Evolutionary conservation across 306 rosid genomes (phyloP).

Genomic region (Geum urbanum): DNA sequence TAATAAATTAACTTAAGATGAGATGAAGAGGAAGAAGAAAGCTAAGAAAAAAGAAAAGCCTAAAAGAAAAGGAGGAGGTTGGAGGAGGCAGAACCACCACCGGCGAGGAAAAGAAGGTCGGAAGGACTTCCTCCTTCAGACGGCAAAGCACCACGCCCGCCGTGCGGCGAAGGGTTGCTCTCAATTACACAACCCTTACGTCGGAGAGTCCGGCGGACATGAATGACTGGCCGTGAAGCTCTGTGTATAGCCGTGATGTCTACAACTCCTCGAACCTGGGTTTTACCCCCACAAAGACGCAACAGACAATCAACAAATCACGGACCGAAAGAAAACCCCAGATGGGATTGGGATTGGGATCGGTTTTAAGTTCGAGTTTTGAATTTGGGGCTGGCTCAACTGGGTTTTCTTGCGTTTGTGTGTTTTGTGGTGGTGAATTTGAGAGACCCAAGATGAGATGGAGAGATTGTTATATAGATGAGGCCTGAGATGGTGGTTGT

Average conservation of each 20-base stretch:
- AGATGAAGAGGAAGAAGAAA: no score
- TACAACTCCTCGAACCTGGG: conserved; percentile 72
- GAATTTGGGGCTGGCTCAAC: background rate
- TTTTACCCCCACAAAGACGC: conserved; percentile 39
- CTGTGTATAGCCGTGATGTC: conserved; percentile 98
- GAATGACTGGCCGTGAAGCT: conserved; percentile 51
- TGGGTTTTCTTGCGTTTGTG: background rate
- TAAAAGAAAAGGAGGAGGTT: conserved; percentile 2
- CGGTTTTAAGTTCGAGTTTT: background rate
- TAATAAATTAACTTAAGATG: no score
- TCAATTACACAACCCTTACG: conserved; percentile 67
- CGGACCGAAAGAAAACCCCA: conserved; percentile 1
- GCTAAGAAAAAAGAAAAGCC: background rate
- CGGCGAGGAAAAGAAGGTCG: conserved; percentile 96
- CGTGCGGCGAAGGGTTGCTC: conserved; percentile 99
- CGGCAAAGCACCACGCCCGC: conserved; percentile 99
- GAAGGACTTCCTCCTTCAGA: conserved; percentile 99
- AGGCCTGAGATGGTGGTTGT: conserved; percentile 14
- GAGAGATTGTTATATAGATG: conserved; percentile 28
- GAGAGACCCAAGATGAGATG: background rate
- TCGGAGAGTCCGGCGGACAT: conserved; percentile 81
- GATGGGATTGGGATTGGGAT: background rate
- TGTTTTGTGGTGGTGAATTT: background rate
- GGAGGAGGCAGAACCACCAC: conserved; percentile 56
- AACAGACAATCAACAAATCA: background rate